Conservation (phyloP, 139 green algal species). For the Trebouxia sp. region DNA sequence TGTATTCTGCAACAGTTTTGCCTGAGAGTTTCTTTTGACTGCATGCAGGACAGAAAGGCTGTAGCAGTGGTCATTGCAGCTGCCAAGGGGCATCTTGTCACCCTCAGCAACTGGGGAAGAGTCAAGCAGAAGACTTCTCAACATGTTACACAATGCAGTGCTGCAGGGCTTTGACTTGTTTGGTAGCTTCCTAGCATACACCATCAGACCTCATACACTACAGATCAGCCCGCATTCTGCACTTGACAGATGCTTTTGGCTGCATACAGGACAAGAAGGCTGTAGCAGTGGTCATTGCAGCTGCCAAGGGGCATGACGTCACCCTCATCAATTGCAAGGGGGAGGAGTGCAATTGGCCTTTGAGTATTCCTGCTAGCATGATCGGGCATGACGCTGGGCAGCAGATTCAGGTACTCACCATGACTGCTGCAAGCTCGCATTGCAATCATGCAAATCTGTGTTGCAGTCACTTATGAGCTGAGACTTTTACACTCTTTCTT, state of each 20-base stretch:
- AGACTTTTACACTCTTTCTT: no score
- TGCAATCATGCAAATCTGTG: background rate
- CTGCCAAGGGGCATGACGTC: constrained; percentile 20
- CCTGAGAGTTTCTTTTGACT: background rate
- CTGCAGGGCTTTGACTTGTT: no score
- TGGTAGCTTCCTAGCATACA: no score
- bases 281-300: constrained; percentile 29
- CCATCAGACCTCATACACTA: no score
- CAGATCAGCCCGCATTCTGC: no score
- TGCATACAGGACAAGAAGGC: constrained; percentile 3
- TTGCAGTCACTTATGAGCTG: no score
- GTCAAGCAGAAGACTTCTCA: no score
- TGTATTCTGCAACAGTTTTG: background rate
- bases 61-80: constrained; percentile 32
- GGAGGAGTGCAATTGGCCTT: constrained; percentile 23
- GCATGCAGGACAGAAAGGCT: background rate
- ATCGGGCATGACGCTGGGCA: constrained; percentile 3
- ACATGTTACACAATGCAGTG: no score
- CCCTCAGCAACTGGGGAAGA: constrained; percentile 29
- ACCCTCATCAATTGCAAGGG: constrained; percentile 27
- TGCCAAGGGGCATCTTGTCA: constrained; percentile 7
- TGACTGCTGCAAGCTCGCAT: background rate
- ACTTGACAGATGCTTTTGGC: background rate
- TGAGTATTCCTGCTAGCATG: constrained; percentile 38
- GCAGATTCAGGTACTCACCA: background rate